A percentile compares a stretch with the other conserved stretches of the same genome.
Conservation (phyloP, 2,329 filamentous ascomycete genomes). For the Cordyceps fumosorosea region DNA sequence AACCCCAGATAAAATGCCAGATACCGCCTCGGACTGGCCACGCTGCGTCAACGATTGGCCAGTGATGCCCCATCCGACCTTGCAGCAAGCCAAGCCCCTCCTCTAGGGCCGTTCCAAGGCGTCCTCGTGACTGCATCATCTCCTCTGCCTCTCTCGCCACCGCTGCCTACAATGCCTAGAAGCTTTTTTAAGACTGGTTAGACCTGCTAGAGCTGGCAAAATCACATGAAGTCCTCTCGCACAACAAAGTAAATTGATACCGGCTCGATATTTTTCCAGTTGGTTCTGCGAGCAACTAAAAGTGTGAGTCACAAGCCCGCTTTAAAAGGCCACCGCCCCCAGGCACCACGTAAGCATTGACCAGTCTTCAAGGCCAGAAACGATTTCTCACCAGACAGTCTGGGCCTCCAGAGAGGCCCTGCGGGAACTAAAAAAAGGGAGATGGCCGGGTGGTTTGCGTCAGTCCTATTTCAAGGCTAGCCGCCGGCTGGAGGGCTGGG, state of each 20-base stretch:
- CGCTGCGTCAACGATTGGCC: not conserved
- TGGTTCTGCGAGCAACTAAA: not conserved
- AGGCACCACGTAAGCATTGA: not conserved
- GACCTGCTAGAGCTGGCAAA: not conserved
- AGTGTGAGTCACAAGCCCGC: not conserved
- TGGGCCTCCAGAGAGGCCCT: not conserved
- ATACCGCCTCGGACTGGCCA: not conserved
- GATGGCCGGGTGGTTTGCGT: not conserved
- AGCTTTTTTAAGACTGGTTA: not conserved
- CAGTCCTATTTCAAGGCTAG: slow-evolving; percentile 2
- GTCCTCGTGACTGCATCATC: slow-evolving; percentile 9
- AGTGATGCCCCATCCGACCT: not conserved
- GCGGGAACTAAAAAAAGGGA: not conserved
- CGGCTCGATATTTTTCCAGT: too few species aligned
- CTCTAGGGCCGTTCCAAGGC: not conserved
- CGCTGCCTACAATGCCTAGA: not conserved
- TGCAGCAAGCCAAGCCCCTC: not conserved
- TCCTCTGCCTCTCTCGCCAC: slow-evolving; percentile 9
- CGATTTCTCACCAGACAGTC: not conserved
- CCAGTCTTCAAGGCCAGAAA: not conserved
- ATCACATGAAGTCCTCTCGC: not conserved
- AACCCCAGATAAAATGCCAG: slow-evolving; percentile 7
- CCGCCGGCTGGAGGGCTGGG: not conserved
- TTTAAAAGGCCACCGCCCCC: not conserved
- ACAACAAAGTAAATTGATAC: not conserved